phyloP scores from a whole-genome alignment of 1,284 basidiomycete species.

The Leccinum variabile region DNA sequence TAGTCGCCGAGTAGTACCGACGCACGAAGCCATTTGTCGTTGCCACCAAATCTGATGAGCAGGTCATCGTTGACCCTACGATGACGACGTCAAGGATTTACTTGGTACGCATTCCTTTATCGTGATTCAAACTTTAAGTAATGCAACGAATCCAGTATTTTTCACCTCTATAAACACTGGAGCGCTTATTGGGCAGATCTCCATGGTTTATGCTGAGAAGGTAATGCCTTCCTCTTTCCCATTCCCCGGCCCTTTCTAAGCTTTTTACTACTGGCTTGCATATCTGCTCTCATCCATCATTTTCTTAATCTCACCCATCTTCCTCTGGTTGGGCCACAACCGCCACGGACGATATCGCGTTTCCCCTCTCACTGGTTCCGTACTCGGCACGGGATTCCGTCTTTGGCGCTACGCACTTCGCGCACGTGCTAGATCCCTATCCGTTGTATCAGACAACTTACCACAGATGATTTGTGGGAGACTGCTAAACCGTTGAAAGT shows the following conservation, averaged over 20 bases:
- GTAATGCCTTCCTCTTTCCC: conserved; percentile 28
- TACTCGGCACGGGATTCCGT: conserved; percentile 55
- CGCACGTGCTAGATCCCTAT: conserved; percentile 57
- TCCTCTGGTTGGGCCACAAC: conserved; percentile 60
- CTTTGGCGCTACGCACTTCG: conserved; percentile 51
- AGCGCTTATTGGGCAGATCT: conserved; percentile 67
- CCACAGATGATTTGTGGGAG: conserved; percentile 76
- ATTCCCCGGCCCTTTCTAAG: neutral
- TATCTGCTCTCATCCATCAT: conserved; percentile 68
- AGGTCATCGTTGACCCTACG: conserved; percentile 80
- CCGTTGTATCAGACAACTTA: conserved; percentile 47
- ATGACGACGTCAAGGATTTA: conserved; percentile 72
- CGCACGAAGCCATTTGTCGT: conserved; percentile 55
- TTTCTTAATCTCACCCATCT: conserved; percentile 69
- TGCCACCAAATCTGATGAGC: conserved; percentile 61
- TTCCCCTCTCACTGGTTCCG: conserved; percentile 78
- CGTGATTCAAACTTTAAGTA: too few species aligned
- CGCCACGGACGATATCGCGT: conserved; percentile 55
- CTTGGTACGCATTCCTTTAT: conserved; percentile 47
- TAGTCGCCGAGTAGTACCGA: too few species aligned
- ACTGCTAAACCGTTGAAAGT: conserved; percentile 64
- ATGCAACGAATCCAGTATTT: conserved; percentile 52
- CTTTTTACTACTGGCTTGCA: conserved; percentile 57
- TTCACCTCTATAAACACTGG: conserved; percentile 79
- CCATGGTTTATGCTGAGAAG: conserved; percentile 75